Conservation (phyloP, 2,329 filamentous ascomycete species). For the Erysiphe pulchra region DNA sequence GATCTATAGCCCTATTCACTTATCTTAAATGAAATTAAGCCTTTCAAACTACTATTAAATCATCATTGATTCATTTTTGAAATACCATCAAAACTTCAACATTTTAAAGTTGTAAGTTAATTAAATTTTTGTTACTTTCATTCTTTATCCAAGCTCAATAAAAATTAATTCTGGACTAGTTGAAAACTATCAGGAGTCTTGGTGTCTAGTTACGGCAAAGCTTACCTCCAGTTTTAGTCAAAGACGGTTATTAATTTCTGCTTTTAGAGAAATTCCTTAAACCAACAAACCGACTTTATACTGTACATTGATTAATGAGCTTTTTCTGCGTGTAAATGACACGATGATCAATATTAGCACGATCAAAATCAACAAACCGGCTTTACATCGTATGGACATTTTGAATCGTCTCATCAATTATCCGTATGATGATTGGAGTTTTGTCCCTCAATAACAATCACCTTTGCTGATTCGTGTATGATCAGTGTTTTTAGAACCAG, state of each 20-base stretch:
- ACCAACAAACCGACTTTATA: conserved; percentile 2
- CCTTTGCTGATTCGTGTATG: neutral
- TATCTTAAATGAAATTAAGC: too few species aligned
- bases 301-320: neutral
- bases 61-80: too few species aligned
- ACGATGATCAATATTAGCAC: neutral
- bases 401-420: neutral
- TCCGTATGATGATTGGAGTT: neutral
- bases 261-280: neutral
- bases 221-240: too few species aligned
- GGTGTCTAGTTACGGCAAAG: too few species aligned
- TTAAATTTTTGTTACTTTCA: too few species aligned
- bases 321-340: neutral
- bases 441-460: neutral
- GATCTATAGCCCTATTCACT: too few species aligned
- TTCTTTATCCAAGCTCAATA: too few species aligned
- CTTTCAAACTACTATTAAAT: too few species aligned
- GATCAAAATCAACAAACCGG: conserved; percentile 2
- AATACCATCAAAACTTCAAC: too few species aligned
- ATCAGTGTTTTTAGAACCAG: neutral
- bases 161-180: too few species aligned
- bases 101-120: too few species aligned
- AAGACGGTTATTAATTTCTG: neutral
- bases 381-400: neutral
- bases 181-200: too few species aligned